Evolutionary conservation across 192 early-diverging fungal species (phyloP).

Genomic region (Podila verticillata): DNA sequence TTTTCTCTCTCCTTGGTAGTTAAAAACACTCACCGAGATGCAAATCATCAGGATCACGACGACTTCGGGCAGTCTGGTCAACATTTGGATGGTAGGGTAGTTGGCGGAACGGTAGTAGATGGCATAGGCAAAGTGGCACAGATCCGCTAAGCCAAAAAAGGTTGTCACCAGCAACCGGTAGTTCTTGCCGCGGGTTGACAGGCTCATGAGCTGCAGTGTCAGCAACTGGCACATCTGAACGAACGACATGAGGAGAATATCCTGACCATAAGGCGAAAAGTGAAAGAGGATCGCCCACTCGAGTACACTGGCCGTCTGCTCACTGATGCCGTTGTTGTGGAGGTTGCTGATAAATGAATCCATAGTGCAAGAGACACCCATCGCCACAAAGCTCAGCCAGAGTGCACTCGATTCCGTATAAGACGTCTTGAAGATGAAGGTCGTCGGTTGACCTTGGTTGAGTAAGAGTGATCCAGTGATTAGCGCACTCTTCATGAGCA

Average conservation of each 20-base stretch:
- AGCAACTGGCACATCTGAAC: conserved; percentile 54
- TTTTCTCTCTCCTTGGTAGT: not conserved
- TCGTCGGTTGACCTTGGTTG: conserved; percentile 18
- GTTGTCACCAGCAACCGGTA: conserved; percentile 54
- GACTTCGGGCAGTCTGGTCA: conserved; percentile 56
- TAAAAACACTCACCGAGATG: conserved; percentile 30
- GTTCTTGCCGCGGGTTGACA: conserved; percentile 48
- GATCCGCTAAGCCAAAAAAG: conserved; percentile 54
- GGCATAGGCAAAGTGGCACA: conserved; percentile 52
- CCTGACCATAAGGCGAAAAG: conserved; percentile 42
- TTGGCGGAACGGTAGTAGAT: conserved; percentile 35
- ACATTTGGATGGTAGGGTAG: conserved; percentile 54
- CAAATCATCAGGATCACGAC: conserved; percentile 54
- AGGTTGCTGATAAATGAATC: conserved; percentile 50
- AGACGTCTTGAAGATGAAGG: conserved; percentile 5
- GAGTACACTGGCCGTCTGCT: conserved; percentile 54
- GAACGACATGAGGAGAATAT: conserved; percentile 55
- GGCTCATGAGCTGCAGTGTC: conserved; percentile 51
- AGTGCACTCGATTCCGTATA: conserved; percentile 45
- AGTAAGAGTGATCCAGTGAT: conserved; percentile 36
- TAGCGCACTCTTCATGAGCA: conserved; percentile 49
- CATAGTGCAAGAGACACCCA: conserved; percentile 39
- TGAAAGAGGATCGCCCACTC: conserved; percentile 59
- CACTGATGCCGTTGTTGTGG: conserved; percentile 22
- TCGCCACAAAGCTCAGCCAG: conserved; percentile 50